Evolutionary conservation across 1,284 basidiomycete species (phyloP).

Genomic region (Bondarzewia mesenterica): DNA sequence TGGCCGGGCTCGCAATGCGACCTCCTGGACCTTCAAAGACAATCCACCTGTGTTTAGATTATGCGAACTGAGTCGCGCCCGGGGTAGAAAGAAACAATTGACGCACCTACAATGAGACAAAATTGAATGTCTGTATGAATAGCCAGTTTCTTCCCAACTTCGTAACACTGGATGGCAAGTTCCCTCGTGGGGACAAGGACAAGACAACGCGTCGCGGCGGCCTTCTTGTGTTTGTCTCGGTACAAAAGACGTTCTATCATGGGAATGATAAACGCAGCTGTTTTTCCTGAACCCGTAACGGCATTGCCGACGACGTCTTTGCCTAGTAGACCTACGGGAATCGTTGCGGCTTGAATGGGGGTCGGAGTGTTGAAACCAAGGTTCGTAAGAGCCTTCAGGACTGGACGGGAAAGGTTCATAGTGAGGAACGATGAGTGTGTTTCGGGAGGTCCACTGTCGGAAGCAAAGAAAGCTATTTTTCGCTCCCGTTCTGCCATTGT

Average conservation of each 20-base stretch:
- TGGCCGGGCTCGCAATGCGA: slow-evolving; percentile 75
- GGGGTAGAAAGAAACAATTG: slow-evolving; percentile 5
- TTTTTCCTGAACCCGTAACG: slow-evolving; percentile 95
- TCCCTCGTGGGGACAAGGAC: slow-evolving; percentile 92
- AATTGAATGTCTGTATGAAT: slow-evolving; percentile 85
- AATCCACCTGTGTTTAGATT: slow-evolving; percentile 59
- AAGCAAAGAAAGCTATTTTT: slow-evolving; percentile 82
- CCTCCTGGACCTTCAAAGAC: slow-evolving; percentile 87
- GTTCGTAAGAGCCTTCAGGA: slow-evolving; percentile 79
- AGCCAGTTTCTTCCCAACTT: slow-evolving; percentile 81
- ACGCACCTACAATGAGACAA: slow-evolving; percentile 80
- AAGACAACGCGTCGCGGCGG: slow-evolving; percentile 89
- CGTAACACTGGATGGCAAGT: slow-evolving; percentile 89
- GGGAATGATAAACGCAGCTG: slow-evolving; percentile 92
- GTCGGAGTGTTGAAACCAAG: slow-evolving; percentile 85
- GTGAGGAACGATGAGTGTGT: slow-evolving; percentile 66
- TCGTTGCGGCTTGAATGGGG: slow-evolving; percentile 89
- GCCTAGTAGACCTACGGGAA: slow-evolving; percentile 88
- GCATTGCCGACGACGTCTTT: slow-evolving; percentile 95
- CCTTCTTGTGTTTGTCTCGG: slow-evolving; percentile 77
- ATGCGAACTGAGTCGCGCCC: slow-evolving; percentile 7
- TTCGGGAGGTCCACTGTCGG: slow-evolving; percentile 39
- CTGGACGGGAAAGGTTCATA: slow-evolving; percentile 85
- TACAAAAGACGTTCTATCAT: slow-evolving; percentile 89
- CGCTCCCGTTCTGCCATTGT: slow-evolving; percentile 68